phyloP scores from a whole-genome alignment of 2,329 filamentous ascomycete genomes.

The Scedosporium dehoogii region DNA sequence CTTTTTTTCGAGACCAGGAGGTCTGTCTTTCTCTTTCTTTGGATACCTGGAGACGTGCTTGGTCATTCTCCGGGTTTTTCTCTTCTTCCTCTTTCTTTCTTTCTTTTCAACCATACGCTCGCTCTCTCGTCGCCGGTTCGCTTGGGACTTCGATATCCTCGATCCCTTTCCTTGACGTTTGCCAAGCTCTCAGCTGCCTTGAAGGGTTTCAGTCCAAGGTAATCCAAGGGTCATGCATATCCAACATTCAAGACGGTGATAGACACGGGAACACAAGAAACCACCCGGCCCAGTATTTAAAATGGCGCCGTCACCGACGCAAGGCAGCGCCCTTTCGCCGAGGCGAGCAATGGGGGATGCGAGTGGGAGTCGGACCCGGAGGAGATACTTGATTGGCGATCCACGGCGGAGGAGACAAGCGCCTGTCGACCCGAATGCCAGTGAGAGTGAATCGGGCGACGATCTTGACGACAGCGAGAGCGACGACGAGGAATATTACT shows the following conservation, averaged over 20 bases:
- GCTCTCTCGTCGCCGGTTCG: too few relatives aligned
- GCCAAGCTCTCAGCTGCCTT: not conserved
- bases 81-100: too few relatives aligned
- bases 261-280: not conserved
- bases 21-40: not conserved
- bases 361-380: not conserved
- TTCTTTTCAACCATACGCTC: too few relatives aligned
- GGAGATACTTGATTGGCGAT: not conserved
- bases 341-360: not conserved
- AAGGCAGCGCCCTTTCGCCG: not conserved
- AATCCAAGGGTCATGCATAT: not conserved
- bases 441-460: not conserved
- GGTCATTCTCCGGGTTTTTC: not conserved
- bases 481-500: not conserved
- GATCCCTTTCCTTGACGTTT: not conserved
- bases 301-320: not conserved
- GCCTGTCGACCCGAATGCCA: not conserved
- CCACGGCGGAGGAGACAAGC: not conserved
- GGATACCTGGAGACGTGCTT: not conserved
- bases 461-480: not conserved
- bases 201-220: not conserved
- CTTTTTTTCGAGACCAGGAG: not conserved
- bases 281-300: not conserved
- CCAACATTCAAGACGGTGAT: not conserved
- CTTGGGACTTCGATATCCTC: not conserved